Evolutionary conservation across 441 rosid genomes (phyloP).

Genomic region (Theobroma grandiflorum): DNA sequence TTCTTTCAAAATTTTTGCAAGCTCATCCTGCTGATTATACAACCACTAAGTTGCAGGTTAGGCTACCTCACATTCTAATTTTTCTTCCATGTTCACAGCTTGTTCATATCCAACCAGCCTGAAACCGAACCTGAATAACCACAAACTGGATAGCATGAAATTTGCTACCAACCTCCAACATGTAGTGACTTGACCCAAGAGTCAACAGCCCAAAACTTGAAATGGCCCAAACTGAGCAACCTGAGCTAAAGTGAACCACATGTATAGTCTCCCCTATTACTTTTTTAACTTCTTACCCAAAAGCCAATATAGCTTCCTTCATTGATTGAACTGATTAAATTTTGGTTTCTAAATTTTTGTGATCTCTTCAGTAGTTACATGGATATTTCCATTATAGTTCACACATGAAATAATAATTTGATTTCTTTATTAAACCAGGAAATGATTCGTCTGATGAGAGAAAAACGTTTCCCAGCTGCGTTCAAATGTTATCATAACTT

Average conservation of each 20-base stretch:
- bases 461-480: constrained; percentile 79
- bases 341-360: neutral
- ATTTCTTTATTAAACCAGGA: constrained; percentile 63
- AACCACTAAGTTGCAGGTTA: constrained; percentile 86
- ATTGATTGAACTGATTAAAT: constrained; percentile 2
- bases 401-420: constrained; percentile 12
- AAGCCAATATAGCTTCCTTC: constrained; percentile 16
- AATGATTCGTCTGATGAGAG: constrained; percentile 86
- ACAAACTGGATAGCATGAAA: constrained; percentile 3
- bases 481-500: constrained; percentile 91
- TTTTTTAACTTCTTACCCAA: neutral
- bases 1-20: constrained; percentile 80
- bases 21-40: constrained; percentile 85
- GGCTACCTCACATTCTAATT: constrained; percentile 27
- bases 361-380: neutral
- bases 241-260: neutral
- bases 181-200: neutral
- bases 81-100: neutral
- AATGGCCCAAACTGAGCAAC: neutral
- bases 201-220: neutral
- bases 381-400: neutral
- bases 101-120: constrained; percentile 1
- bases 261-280: neutral
- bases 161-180: neutral
- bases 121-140: constrained; percentile 12